phyloP scores from a whole-genome alignment of 2,329 filamentous ascomycete genomes.

The Emergomyces orientalis region DNA sequence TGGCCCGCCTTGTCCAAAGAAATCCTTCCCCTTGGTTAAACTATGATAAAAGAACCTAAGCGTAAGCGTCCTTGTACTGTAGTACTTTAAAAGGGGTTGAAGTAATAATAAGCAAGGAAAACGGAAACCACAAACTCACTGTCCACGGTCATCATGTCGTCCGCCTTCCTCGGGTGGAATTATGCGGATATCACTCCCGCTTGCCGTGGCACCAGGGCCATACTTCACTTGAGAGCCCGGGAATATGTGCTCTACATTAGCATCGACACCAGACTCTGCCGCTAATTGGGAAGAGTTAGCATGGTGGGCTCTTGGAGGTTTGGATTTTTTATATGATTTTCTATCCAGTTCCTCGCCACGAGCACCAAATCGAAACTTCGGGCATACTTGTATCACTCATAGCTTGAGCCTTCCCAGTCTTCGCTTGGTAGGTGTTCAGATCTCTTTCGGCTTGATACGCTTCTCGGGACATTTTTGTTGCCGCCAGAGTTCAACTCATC shows the following conservation, averaged over 20 bases:
- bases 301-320: not conserved
- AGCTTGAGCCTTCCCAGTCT: constrained; percentile 26
- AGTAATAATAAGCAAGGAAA: not conserved
- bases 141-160: constrained; percentile 28
- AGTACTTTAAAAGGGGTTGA: not conserved
- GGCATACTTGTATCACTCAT: constrained; percentile 33
- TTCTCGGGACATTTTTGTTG: constrained; percentile 18
- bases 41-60: constrained; percentile 14
- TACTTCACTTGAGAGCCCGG: constrained; percentile 30
- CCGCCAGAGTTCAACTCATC: too few species aligned
- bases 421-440: constrained; percentile 33
- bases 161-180: constrained; percentile 37
- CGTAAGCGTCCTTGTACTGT: constrained; percentile 11
- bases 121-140: constrained; percentile 20
- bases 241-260: constrained; percentile 32
- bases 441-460: constrained; percentile 32
- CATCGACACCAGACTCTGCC: constrained; percentile 35
- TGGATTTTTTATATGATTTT: not conserved
- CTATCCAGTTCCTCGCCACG: too few species aligned
- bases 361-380: not conserved
- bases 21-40: constrained; percentile 29
- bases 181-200: constrained; percentile 31
- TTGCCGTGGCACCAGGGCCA: constrained; percentile 26
- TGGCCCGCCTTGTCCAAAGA: constrained; percentile 28
- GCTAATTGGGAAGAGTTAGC: constrained; percentile 19